Base-by-base conservation (phyloP, 2,329 filamentous ascomycete species). In the Nothomitra cinnamomea region DNA sequence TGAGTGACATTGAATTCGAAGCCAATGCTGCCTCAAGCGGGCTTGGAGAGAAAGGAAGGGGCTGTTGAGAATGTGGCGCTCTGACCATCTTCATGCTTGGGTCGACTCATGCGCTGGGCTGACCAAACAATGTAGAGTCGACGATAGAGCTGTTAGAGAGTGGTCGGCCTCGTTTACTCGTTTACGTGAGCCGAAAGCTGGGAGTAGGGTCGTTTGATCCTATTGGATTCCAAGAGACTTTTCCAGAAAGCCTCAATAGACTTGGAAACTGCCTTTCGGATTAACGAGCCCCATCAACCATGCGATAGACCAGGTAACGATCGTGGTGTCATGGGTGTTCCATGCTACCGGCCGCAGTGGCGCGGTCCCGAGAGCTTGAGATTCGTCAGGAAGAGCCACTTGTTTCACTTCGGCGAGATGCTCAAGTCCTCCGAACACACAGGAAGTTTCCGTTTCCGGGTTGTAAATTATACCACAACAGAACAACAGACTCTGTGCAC, bases 101-200 rank as follows among this genome's bases (percentile, higher is more conserved):
- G 43, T 15, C 13, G 22, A 25, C 28, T 47, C n/a, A 21, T 43
- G 43, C 43, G 24, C 32, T n/a, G 45, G 25, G 45, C 45, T 49
- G 45, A 35, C n/a, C 10, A 35, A 17, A 7, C 2, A 25, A 48
- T 48, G 45, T 49, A n/a, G n/a, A 35, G 28, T 49, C 45, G 45
- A n/a, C n/a, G 24, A 28, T 28, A 24, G 45, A 49, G 19, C n/a
- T 28, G 24, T 49, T 10, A 28, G 24, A 32, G 22, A 17, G 25
- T n/a, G 45, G 21, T 15, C 21, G 13, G 32, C 13, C 28, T 32
- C 28, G 28, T 32, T 10, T 32, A 7, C 45, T 49, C 45, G 45
- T 49, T 49, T 49, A 49, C 45, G 32, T 32, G 45, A 49, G 32
- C 45, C 45, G 45, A 49, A 35, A 28, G 7, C 24, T 49, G 24